Percentiles rank a stretch among this genome's conserved stretches.
These are phyloP conservation scores for Neopestalotiopsis clavispora DNA, from an alignment of 2,329 filamentous ascomycete genomes.

Conservation along the genomic window DNA sequence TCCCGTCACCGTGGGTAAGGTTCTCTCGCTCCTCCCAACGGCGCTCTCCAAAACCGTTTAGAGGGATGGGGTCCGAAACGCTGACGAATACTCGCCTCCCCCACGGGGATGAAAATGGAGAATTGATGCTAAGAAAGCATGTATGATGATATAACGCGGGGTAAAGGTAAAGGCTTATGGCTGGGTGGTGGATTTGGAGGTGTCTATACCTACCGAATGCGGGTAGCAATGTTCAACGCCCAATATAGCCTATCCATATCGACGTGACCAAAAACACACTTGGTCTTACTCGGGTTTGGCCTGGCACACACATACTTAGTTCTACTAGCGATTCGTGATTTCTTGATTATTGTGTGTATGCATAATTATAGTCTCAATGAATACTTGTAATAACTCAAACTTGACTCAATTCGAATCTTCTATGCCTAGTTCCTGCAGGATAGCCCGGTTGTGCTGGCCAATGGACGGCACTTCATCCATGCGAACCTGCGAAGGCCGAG, in stretches of 20 bases:
- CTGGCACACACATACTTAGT: not conserved
- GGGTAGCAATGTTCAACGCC: not conserved
- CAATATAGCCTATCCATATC: not conserved
- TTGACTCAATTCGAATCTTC: slow-evolving; percentile 13
- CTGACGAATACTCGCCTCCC: too few relatives aligned
- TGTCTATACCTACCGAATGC: not conserved
- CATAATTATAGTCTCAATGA: not conserved
- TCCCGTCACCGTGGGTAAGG: not conserved
- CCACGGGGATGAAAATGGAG: too few relatives aligned
- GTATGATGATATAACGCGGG: slow-evolving; percentile 3
- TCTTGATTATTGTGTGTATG: not conserved
- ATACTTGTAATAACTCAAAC: not conserved
- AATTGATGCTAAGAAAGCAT: not conserved
- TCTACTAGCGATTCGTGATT: not conserved
- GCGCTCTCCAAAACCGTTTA: too few relatives aligned
- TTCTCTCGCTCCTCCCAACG: too few relatives aligned
- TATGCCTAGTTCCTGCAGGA: slow-evolving; percentile 49
- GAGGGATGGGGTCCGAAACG: too few relatives aligned
- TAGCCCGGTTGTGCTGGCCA: slow-evolving; percentile 54
- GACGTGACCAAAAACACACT: not conserved
- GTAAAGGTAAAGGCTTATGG: slow-evolving; percentile 1
- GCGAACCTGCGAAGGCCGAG: slow-evolving; percentile 29
- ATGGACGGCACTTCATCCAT: slow-evolving; percentile 52
- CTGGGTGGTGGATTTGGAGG: not conserved
- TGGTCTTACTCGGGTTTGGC: not conserved